Conservation (phyloP, 1,284 basidiomycete species). For the Flammula alnicola region DNA sequence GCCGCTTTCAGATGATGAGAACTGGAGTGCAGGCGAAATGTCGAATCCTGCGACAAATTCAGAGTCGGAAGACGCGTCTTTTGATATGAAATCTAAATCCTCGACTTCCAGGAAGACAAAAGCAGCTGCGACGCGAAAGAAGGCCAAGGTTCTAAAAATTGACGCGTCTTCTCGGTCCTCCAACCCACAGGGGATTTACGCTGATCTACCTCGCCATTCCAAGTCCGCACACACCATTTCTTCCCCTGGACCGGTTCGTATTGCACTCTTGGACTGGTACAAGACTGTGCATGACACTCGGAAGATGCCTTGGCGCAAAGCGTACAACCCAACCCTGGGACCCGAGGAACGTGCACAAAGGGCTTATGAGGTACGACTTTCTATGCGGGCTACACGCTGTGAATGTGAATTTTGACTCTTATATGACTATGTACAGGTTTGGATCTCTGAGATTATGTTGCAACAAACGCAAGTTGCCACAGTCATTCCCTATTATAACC, state of each 20-base stretch:
- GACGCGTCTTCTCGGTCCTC: constrained; percentile 19
- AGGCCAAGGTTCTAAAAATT: constrained; percentile 7
- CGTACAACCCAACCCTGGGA: constrained; percentile 56
- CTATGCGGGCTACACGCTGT: constrained; percentile 6
- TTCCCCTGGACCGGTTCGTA: constrained; percentile 44
- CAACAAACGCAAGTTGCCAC: constrained; percentile 95
- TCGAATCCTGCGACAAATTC: constrained; percentile 16
- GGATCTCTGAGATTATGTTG: constrained; percentile 95
- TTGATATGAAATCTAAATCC: constrained; percentile 12
- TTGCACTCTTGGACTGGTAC: constrained; percentile 71
- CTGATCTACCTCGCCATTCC: constrained; percentile 29
- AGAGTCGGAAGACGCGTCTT: constrained; percentile 25
- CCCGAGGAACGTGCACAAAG: constrained; percentile 65
- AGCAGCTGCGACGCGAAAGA: constrained; percentile 7
- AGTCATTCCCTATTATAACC: constrained; percentile 88
- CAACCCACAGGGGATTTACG: constrained; percentile 14
- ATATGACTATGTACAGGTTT: constrained; percentile 58
- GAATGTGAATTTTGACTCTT: constrained; percentile 11
- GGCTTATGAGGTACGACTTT: constrained; percentile 71
- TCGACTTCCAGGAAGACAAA: constrained; percentile 13
- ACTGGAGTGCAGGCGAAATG: constrained; percentile 14
- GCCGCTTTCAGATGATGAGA: constrained; percentile 11
- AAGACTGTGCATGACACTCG: constrained; percentile 61
- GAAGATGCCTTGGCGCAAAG: constrained; percentile 88
- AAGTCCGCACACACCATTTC: constrained; percentile 39